Evolutionary conservation across 1,284 basidiomycete species (phyloP), one percentile per base, ranked within the genome.

Genomic region (Tylopilus sp.): DNA sequence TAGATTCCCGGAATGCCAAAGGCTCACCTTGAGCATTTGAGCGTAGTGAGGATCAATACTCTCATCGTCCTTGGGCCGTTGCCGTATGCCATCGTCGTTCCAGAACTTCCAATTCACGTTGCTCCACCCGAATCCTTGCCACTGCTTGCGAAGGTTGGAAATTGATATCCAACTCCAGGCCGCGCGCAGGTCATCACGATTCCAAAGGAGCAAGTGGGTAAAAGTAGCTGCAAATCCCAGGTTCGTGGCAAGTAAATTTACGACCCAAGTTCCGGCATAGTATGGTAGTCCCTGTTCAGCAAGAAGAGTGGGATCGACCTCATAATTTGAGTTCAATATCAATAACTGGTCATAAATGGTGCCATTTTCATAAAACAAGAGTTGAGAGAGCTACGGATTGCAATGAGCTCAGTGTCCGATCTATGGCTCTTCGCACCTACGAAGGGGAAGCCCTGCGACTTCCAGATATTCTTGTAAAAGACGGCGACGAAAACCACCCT

Each of bases 161-260:
- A 74, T 50, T 12, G 54, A 57, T 33, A 69, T 60, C 76, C 78
- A 78, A 16, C 51, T 58, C 75, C 77, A 77, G 2, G 75, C 74
- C 10, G 53, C 51, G 1, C 56, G 50, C 35, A 80, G 52, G 44
- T 79, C 77, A 23, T 72, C 57, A 41, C 61, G 61, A 47, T 77
- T 77, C 78, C 77, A 80, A 8, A 81, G 68, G 10, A 77, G 63
- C 2, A 80, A 62, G 52, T 81, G 78, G 0, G 73, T 74, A 46
- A 81, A 68, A 0, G 78, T 78, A 1, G 76, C 77, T 16, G 64
- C 74, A 51, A 79, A 63, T 9, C 61, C 72, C 44, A 69, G 25
- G 33, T 67, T 69, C 0, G 26, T 49, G 4, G 53, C 2, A 16
- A 69, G 41, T 8, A 71, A 55, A n/a, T 67, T 57, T 0, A 74